phyloP scores from a whole-genome alignment of 257 asterid genomes.

The Solanum habrochaites region DNA sequence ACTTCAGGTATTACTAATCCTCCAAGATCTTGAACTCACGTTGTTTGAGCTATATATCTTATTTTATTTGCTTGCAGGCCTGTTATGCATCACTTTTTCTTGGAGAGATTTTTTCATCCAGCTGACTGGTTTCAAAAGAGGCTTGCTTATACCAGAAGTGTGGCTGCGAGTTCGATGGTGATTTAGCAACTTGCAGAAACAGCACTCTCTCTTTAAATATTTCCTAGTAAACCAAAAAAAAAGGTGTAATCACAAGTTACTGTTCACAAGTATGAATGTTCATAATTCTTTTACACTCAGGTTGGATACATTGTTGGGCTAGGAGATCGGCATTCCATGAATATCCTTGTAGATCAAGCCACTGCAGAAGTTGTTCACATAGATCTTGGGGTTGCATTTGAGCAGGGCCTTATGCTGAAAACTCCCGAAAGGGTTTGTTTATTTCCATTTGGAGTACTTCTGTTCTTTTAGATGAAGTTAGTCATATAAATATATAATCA shows the following conservation, averaged over 20 bases:
- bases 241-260: background rate
- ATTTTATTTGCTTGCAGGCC: constrained; percentile 57
- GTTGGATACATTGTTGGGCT: constrained; percentile 98
- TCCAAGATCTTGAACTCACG: constrained; percentile 4
- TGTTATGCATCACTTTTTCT: constrained; percentile 91
- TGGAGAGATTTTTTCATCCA: constrained; percentile 89
- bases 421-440: constrained; percentile 87
- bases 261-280: background rate
- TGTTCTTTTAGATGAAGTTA: background rate
- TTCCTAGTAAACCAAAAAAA: background rate
- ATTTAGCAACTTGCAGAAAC: background rate
- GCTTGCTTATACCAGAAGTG: constrained; percentile 93
- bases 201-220: background rate
- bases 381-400: constrained; percentile 98
- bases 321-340: constrained; percentile 97
- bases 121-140: constrained; percentile 98
- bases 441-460: background rate
- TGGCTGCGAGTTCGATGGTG: constrained; percentile 99
- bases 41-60: background rate
- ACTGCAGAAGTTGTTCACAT: constrained; percentile 98
- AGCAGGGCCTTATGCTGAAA: constrained; percentile 98
- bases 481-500: background rate
- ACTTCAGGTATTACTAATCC: constrained; percentile 53
- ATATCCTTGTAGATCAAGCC: constrained; percentile 84
- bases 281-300: constrained; percentile 21